phyloP scores from a whole-genome alignment of 164 flowering plant genomes.

The Umbellularia californica region DNA sequence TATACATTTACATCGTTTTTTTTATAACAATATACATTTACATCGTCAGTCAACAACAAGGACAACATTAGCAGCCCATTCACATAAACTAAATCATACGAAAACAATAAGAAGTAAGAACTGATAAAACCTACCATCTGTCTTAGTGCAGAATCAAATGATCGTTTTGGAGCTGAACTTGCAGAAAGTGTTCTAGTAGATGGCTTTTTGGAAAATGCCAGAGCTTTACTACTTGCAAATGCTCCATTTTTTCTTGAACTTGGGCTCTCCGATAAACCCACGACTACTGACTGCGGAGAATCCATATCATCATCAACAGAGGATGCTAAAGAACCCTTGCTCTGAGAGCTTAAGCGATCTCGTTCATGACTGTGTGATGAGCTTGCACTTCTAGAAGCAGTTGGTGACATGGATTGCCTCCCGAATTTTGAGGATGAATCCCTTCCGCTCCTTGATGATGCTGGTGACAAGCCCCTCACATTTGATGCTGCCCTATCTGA shows the following conservation, averaged over 20 bases:
- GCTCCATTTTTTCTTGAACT: slow-evolving; percentile 39
- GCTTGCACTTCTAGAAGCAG: slow-evolving; percentile 75
- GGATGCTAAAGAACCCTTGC: slow-evolving; percentile 82
- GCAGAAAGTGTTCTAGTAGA: slow-evolving; percentile 35
- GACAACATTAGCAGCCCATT: background rate
- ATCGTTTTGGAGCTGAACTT: slow-evolving; percentile 85
- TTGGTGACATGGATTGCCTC: slow-evolving; percentile 88
- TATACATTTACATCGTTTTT: too few species aligned
- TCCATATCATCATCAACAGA: slow-evolving; percentile 91
- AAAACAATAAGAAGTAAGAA: background rate
- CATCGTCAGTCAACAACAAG: background rate
- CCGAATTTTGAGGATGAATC: slow-evolving; percentile 38
- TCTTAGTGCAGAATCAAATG: slow-evolving; percentile 72
- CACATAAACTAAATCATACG: slow-evolving; percentile 1
- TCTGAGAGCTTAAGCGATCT: slow-evolving; percentile 59
- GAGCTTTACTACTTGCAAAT: slow-evolving; percentile 43
- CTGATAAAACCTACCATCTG: slow-evolving; percentile 56
- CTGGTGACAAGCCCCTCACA: slow-evolving; percentile 93
- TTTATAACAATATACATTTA: background rate
- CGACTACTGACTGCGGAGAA: slow-evolving; percentile 55
- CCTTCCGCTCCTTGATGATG: slow-evolving; percentile 77
- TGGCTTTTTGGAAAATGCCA: slow-evolving; percentile 51
- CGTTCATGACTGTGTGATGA: slow-evolving; percentile 77
- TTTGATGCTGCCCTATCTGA: slow-evolving; percentile 84
- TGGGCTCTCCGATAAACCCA: slow-evolving; percentile 39